Evolutionary conservation across 1,139 yeast genomes (phyloP).

Genomic region (Lodderomyces elongisporus): DNA sequence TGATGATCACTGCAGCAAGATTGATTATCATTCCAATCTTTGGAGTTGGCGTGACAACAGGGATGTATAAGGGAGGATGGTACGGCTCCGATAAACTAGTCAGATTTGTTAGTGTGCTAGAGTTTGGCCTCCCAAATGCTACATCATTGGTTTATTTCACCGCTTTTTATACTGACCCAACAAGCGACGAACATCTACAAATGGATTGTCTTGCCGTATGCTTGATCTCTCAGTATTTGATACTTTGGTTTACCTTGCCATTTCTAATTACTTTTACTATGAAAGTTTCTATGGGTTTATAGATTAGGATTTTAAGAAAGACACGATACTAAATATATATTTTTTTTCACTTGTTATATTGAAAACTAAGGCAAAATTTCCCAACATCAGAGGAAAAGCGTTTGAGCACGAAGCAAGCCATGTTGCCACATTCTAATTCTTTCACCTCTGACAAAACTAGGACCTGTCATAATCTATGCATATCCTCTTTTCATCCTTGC

Average conservation of each 20-base stretch:
- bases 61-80: conserved; percentile 42
- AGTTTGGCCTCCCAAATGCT: conserved; percentile 81
- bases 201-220: conserved; percentile 79
- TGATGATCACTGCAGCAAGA: conserved; percentile 31
- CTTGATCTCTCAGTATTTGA: conserved; percentile 62
- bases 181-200: conserved; percentile 57
- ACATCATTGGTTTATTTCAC: conserved; percentile 81
- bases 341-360: too few species aligned
- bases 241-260: conserved; percentile 60
- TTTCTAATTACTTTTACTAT: conserved; percentile 57
- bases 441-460: too few species aligned
- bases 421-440: too few species aligned
- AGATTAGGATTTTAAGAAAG: too few species aligned
- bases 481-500: too few species aligned
- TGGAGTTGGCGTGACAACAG: conserved; percentile 45
- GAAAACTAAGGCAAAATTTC: too few species aligned
- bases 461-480: too few species aligned
- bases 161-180: conserved; percentile 72
- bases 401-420: too few species aligned
- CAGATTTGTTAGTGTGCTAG: conserved; percentile 66
- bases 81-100: conserved; percentile 45
- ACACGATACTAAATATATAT: too few species aligned
- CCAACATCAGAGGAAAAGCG: too few species aligned
- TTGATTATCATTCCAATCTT: conserved; percentile 38
- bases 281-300: conserved; percentile 28